Evolutionary conservation across 345 rosid genomes (phyloP), one percentile per base, ranked within the genome.

Genomic region (Kernera saxatilis): DNA sequence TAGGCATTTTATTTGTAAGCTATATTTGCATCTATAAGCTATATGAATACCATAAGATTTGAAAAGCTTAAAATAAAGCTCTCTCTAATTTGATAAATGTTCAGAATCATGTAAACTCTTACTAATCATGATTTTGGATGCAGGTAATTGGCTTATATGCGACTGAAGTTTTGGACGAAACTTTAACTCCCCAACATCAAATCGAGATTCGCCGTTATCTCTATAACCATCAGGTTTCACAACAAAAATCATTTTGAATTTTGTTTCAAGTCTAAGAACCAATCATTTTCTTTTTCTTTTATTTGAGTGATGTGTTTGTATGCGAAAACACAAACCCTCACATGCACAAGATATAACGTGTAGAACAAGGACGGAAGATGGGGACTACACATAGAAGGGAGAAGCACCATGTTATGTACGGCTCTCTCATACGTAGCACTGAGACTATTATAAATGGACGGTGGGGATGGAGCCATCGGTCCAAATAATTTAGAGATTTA

Each of bases 181-280:
- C 77, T n/a, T 57, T 90, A 50, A 19, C 69, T 0, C 0, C 39
- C 0, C 58, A 81, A 13, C 88, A 88, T 71, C 84, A 66, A 46
- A 50, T 19, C 2, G 90, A 88, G 64, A 84, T 90, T 12, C 54
- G 82, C 0, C 85, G 92, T 8, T 85, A 88, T 64, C 62, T 88
- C 0, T 85, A 81, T 50, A 90, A 90, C 35, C 97, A 90, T 41
- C 97, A 90, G 89, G 96, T 87, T 45, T 52, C 17, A 50, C 25
- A 49, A 13, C 14, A 17, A 50, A 62, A 26, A 36, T 23, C 15
- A 22, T 37, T 6, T 5, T 23, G 17, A n/a, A 36, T 9, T 3
- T 22, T 46, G 8, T 8, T 8, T 36, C 0, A n/a, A 5, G 3
- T 39, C 1, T 40, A 0, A 19, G 17, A 35, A 5, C 44, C 18